Evolutionary conservation across 306 rosid genomes (phyloP).

Genomic region (Clitoria ternatea): DNA sequence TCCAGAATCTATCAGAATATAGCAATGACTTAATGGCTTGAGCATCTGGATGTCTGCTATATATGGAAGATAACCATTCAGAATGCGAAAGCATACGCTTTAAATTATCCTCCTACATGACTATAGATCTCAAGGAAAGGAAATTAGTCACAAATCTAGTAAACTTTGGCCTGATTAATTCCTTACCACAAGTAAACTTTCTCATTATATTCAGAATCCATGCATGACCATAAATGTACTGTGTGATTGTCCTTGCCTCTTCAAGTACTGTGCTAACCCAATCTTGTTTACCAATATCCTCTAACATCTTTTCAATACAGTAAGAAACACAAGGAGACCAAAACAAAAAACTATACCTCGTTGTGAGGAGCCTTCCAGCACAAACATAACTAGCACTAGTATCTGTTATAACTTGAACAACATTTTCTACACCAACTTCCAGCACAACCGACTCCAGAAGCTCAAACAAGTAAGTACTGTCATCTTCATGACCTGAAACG

Average conservation of each 20-base stretch:
- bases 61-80: slow-evolving; percentile 59
- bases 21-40: slow-evolving; percentile 42
- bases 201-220: slow-evolving; percentile 54
- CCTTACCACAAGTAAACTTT: slow-evolving; percentile 58
- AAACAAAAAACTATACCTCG: slow-evolving; percentile 61
- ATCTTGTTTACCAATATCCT: slow-evolving; percentile 58
- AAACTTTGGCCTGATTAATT: slow-evolving; percentile 55
- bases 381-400: slow-evolving; percentile 45
- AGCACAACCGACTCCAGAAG: slow-evolving; percentile 51
- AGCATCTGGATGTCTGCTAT: slow-evolving; percentile 47
- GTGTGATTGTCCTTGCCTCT: slow-evolving; percentile 55
- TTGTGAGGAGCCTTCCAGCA: slow-evolving; percentile 60
- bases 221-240: slow-evolving; percentile 46
- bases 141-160: slow-evolving; percentile 49
- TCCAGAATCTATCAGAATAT: slow-evolving; percentile 64
- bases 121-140: slow-evolving; percentile 64
- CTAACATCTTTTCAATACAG: slow-evolving; percentile 63
- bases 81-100: slow-evolving; percentile 61
- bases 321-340: slow-evolving; percentile 74
- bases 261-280: slow-evolving; percentile 57
- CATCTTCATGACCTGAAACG: slow-evolving; percentile 52
- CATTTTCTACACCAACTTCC: slow-evolving; percentile 71
- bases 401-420: slow-evolving; percentile 68
- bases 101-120: slow-evolving; percentile 54
- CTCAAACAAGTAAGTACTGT: slow-evolving; percentile 48